Conservation (phyloP, 106 monocot genomes). For the Allium fistulosum region DNA sequence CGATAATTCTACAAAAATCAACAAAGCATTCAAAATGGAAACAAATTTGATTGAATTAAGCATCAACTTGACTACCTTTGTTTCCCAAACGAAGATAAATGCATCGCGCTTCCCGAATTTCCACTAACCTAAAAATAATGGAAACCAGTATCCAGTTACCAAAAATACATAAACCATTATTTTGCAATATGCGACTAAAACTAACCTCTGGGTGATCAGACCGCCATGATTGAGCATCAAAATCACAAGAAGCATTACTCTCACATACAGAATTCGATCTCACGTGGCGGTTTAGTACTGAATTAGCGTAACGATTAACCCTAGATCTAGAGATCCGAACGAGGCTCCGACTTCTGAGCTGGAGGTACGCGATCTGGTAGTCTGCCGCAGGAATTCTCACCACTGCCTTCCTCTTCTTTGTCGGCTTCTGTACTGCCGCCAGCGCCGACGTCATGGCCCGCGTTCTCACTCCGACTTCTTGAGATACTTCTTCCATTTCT, state of each 20-base stretch:
- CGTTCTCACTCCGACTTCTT: conserved; percentile 15
- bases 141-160: not conserved
- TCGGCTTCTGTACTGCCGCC: conserved; percentile 4
- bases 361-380: conserved; percentile 13
- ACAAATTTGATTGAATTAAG: not conserved
- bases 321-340: conserved; percentile 2
- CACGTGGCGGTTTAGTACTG: conserved; percentile 1
- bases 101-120: not conserved
- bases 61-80: conserved; percentile 1
- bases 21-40: not conserved
- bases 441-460: conserved; percentile 21
- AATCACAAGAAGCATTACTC: conserved; percentile 11
- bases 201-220: too few relatives aligned
- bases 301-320: not conserved
- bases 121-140: not conserved
- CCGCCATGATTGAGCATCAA: not conserved
- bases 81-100: not conserved
- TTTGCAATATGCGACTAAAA: not conserved
- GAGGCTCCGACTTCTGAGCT: conserved; percentile 15
- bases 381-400: conserved; percentile 1
- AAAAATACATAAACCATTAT: not conserved
- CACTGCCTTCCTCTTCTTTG: conserved; percentile 2
- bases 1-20: not conserved
- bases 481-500: conserved; percentile 10
- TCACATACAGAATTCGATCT: conserved; percentile 10